A percentile compares a stretch with the other conserved stretches of the same genome.
Evolutionary conservation across 805 yeast species (phyloP).

Genomic region (Myxozyma kluyveri): DNA sequence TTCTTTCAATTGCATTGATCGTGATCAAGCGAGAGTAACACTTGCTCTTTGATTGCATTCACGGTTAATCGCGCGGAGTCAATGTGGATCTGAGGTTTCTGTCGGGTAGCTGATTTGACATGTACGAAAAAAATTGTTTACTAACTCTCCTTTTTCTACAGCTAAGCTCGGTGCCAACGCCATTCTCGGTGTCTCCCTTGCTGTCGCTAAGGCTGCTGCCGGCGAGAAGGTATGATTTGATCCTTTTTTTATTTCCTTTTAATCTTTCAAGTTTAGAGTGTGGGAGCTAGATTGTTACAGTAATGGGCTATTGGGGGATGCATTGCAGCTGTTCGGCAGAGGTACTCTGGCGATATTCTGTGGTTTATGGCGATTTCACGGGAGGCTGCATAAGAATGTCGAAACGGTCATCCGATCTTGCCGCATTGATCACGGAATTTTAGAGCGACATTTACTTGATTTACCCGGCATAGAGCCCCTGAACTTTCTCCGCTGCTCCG

Average conservation of each 20-base stretch:
- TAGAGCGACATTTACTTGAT: too few relatives aligned
- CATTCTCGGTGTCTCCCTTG: slow-evolving; percentile 94
- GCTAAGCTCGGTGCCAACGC: slow-evolving; percentile 96
- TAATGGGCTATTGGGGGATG: not conserved
- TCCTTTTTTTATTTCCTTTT: not conserved
- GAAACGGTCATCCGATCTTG: too few relatives aligned
- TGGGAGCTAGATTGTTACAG: not conserved
- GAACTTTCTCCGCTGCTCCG: not conserved
- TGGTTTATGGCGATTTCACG: not conserved
- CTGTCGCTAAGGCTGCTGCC: slow-evolving; percentile 97
- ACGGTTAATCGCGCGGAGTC: too few relatives aligned
- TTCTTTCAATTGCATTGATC: too few relatives aligned
- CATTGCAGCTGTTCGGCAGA: not conserved
- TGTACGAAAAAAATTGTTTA: not conserved
- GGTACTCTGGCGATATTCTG: not conserved
- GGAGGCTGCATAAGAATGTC: too few relatives aligned
- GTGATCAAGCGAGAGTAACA: too few relatives aligned
- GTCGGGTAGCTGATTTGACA: not conserved
- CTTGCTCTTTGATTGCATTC: too few relatives aligned
- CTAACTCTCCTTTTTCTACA: slow-evolving; percentile 1
- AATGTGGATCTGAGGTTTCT: too few relatives aligned
- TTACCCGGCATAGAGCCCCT: too few relatives aligned
- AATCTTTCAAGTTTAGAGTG: not conserved
- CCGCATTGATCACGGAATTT: too few relatives aligned
- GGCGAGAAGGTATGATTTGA: slow-evolving; percentile 59